These are phyloP conservation scores for Wickerhamomyces ciferrii DNA, from an alignment of 805 yeast genomes.

Conservation along the genomic window DNA sequence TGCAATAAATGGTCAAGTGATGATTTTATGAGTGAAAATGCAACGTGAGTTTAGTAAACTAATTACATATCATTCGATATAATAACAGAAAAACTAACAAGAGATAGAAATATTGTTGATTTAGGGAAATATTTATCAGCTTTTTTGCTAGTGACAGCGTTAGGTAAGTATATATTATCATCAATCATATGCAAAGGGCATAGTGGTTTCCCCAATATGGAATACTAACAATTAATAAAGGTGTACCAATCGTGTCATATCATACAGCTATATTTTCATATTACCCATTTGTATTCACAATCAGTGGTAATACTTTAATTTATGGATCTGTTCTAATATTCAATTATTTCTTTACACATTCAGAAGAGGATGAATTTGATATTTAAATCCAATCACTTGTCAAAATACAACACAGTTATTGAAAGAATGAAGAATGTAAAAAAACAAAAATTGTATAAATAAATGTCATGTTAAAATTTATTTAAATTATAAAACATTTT, in stretches of 20 bases:
- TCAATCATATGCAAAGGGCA: no score
- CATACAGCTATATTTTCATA: conserved; percentile 58
- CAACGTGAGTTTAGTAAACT: conserved; percentile 23
- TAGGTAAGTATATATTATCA: no score
- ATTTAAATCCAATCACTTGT: conserved; percentile 17
- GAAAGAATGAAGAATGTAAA: background rate
- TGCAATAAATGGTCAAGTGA: conserved; percentile 41
- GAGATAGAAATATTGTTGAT: conserved; percentile 48
- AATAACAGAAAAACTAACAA: conserved; percentile 4
- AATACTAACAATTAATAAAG: conserved; percentile 8
- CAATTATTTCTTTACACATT: conserved; percentile 55
- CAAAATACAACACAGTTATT: background rate
- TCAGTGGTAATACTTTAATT: conserved; percentile 64
- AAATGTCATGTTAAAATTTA: background rate
- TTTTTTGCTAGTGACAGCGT: conserved; percentile 55
- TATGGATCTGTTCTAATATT: conserved; percentile 70
- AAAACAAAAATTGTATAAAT: background rate
- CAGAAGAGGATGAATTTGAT: conserved; percentile 30
- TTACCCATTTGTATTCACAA: conserved; percentile 56
- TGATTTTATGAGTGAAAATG: conserved; percentile 47
- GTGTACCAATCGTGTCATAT: conserved; percentile 56
- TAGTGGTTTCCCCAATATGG: no score
- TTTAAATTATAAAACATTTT: background rate
- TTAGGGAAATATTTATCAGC: conserved; percentile 67
- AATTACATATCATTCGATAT: background rate